Percentiles rank a stretch among this genome's conserved stretches.
Conservation (phyloP, 2,329 filamentous ascomycete genomes). For the Pseudogymnoascus sp. region DNA sequence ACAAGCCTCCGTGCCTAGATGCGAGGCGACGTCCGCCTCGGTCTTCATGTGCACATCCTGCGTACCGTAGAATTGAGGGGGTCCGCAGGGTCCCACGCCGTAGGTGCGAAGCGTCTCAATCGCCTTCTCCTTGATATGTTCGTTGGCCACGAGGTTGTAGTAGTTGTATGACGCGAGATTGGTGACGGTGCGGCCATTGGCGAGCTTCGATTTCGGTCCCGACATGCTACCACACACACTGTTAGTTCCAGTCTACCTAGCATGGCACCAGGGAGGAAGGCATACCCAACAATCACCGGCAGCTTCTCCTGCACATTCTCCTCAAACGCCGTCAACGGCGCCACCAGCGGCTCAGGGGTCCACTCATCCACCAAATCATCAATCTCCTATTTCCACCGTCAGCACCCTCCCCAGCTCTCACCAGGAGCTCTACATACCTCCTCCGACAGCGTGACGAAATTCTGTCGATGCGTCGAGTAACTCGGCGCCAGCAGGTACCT, state of each 20-base stretch:
- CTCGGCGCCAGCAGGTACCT: slow-evolving; percentile 85
- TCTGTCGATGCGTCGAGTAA: slow-evolving; percentile 84
- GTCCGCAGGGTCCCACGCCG: slow-evolving; percentile 91
- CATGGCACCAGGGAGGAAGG: background rate
- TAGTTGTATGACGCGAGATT: slow-evolving; percentile 96
- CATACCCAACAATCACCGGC: slow-evolving; percentile 79
- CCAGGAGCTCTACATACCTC: slow-evolving; percentile 40
- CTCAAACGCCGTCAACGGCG: slow-evolving; percentile 64
- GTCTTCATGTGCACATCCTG: slow-evolving; percentile 98
- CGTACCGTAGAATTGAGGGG: slow-evolving; percentile 95
- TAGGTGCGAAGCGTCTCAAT: slow-evolving; percentile 91
- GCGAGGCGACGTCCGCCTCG: slow-evolving; percentile 85
- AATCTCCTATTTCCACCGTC: slow-evolving; percentile 56
- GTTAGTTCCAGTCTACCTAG: background rate
- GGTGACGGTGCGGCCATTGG: slow-evolving; percentile 79
- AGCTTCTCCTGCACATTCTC: slow-evolving; percentile 74
- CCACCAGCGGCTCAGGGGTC: slow-evolving; percentile 85
- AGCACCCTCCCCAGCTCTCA: background rate
- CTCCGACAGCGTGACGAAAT: slow-evolving; percentile 80
- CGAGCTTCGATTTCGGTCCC: slow-evolving; percentile 80
- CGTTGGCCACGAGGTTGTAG: slow-evolving; percentile 93
- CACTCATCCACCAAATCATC: slow-evolving; percentile 95
- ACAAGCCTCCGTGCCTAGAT: slow-evolving; percentile 76
- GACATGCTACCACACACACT: slow-evolving; percentile 52
- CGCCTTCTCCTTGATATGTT: slow-evolving; percentile 87